Evolutionary conservation across 805 yeast species (phyloP).

Genomic region (Metschnikowia matae): DNA sequence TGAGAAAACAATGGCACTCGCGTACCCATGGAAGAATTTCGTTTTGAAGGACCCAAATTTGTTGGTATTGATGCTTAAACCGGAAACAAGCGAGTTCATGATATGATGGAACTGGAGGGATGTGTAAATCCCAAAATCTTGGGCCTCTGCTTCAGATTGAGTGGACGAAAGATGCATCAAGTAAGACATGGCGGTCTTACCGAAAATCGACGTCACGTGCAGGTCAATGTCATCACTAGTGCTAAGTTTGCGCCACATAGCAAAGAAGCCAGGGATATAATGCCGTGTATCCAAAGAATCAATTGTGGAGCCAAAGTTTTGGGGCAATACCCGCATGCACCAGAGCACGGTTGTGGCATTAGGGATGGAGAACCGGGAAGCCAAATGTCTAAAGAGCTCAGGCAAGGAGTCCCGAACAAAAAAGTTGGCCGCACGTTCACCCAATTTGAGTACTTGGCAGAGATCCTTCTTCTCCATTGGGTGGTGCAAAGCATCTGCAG

Average conservation of each 20-base stretch:
- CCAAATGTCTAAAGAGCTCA: constrained; percentile 46
- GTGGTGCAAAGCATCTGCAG: constrained; percentile 41
- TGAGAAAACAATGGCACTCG: constrained; percentile 53
- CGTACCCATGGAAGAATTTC: constrained; percentile 40
- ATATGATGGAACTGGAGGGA: constrained; percentile 57
- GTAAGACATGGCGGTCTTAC: constrained; percentile 52
- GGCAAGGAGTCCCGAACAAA: constrained; percentile 49
- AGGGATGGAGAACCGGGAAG: constrained; percentile 49
- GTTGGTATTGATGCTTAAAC: constrained; percentile 44
- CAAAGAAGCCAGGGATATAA: constrained; percentile 63
- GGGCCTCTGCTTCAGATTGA: constrained; percentile 15
- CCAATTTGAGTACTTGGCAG: constrained; percentile 46
- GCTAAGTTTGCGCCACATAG: constrained; percentile 62
- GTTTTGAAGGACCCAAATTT: constrained; percentile 43
- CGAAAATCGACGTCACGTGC: constrained; percentile 60
- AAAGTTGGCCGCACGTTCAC: constrained; percentile 51
- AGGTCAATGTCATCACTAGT: constrained; percentile 52
- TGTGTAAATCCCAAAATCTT: constrained; percentile 58
- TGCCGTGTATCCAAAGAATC: constrained; percentile 42
- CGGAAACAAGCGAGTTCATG: constrained; percentile 49
- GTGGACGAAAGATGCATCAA: constrained; percentile 22
- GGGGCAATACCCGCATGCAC: constrained; percentile 54
- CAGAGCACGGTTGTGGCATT: constrained; percentile 51
- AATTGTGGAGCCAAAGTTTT: constrained; percentile 28
- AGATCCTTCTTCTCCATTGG: constrained; percentile 46